phyloP scores from a whole-genome alignment of 805 yeast species.

The Saccharomycopsis malanga region DNA sequence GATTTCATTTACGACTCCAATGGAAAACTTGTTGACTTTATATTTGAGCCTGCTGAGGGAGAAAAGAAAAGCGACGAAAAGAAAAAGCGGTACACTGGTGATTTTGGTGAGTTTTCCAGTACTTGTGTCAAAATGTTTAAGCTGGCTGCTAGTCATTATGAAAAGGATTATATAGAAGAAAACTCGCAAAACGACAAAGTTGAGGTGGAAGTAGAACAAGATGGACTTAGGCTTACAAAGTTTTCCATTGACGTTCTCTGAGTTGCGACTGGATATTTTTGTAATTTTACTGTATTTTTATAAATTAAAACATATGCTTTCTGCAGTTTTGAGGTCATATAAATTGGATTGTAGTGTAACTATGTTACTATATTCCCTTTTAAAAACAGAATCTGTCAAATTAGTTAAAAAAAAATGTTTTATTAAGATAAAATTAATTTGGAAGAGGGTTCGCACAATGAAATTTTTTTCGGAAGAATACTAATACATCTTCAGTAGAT shows the following conservation, averaged over 20 bases:
- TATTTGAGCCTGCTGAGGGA: background rate
- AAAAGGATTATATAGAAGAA: background rate
- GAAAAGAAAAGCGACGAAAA: background rate
- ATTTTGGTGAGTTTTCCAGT: constrained; percentile 18
- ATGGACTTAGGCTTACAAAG: background rate
- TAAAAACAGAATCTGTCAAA: no score
- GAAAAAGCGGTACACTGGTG: constrained; percentile 9
- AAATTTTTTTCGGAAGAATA: no score
- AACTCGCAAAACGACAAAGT: background rate
- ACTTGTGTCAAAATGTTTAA: constrained; percentile 11
- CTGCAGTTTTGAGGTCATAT: no score
- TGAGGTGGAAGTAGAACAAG: background rate
- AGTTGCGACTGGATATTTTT: no score
- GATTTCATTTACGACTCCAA: constrained; percentile 3
- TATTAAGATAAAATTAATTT: no score
- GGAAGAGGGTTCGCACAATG: no score
- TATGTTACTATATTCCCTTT: no score
- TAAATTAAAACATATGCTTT: no score
- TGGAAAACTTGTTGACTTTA: background rate
- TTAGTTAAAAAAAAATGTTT: no score
- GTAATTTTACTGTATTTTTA: no score
- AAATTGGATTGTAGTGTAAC: no score
- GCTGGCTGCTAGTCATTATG: background rate
- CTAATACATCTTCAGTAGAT: no score
- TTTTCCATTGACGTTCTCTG: constrained; percentile 2